phyloP scores from a whole-genome alignment of 2,329 filamentous ascomycete genomes.

The Cladosporium sp. region DNA sequence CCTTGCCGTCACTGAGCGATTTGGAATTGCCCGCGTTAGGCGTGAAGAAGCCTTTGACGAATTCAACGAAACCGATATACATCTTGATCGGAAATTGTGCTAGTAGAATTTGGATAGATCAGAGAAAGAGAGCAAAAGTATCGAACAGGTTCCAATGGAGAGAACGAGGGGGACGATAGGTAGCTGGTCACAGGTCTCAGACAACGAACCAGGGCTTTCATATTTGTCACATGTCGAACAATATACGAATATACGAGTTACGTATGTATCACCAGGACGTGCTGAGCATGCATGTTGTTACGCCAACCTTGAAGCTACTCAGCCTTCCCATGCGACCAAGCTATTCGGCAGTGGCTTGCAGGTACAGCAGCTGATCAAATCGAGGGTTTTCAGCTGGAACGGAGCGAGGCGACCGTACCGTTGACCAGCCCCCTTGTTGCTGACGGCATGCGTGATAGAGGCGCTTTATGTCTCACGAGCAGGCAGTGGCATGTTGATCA shows the following conservation, averaged over 20 bases:
- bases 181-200: no score
- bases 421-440: slow-evolving; percentile 12
- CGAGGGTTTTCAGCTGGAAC: not conserved
- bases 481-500: not conserved
- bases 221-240: slow-evolving; percentile 1
- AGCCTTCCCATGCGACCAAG: no score
- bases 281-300: not conserved
- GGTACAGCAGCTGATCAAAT: not conserved
- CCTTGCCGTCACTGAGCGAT: slow-evolving; percentile 18
- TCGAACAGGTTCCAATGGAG: no score
- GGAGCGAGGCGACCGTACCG: not conserved
- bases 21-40: slow-evolving; percentile 11
- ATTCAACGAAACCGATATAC: slow-evolving; percentile 17
- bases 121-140: no score
- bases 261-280: not conserved
- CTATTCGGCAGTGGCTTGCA: no score
- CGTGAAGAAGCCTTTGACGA: slow-evolving; percentile 18
- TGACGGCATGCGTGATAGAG: not conserved
- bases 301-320: not conserved
- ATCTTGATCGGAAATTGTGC: slow-evolving; percentile 1
- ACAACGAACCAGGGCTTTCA: no score
- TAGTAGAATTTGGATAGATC: no score
- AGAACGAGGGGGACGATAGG: no score
- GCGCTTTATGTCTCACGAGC: not conserved
- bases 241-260: not conserved